Base-by-base conservation (phyloP, 768 basidiomycete genomes). In the Lentinula detonsa region DNA sequence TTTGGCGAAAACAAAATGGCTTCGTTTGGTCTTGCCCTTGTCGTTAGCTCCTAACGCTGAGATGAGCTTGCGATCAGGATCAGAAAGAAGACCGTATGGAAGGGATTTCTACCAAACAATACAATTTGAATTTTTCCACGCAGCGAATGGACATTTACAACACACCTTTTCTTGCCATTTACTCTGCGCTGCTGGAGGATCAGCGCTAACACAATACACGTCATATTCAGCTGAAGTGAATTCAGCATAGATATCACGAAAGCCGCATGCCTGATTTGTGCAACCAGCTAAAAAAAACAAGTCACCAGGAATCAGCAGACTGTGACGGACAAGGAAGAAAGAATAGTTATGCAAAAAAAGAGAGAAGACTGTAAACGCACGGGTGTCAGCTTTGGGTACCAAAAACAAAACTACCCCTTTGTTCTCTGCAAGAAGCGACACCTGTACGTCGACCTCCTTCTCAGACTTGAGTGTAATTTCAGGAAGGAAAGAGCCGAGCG, bases 1-100 rank as follows among this genome's bases (percentile, higher is more conserved):
- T 72, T 91, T 90, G 65, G 85, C 91, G 66, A 98, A 96, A 66
- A 98, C 84, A 73, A 96, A 97, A 72, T 96, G 94, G 65, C 91
- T 94, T 13, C 95, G 85, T 75, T 91, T 92, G 57, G 92, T 93
- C 76, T 85, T 91, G 39, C 87, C 90, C 8, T 87, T 86, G 39
- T 83, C 84, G 0, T 81, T 87, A 13, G 92, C 92, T 15, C 95
- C 95, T 31, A 98, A 80, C 2, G 86, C 89, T 37, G 81, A 80
- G 65, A 98, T 91, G 34, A 98, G 78, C 23, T 78, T 71, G 51
- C 87, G 84, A 70, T 93, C 85, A n/a, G 88, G 92, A 71, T 98
- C 95, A 5, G 92, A 96, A 34, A 98, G 80, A 1, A 97, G 77
- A 3, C 88, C 83, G 70, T 93, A 98, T 15, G 88, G 91, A 23